Percentiles rank a stretch among this genome's conserved stretches.
phyloP scores from a whole-genome alignment of 768 basidiomycete species.

The Hortiboletus flavorubellus region DNA sequence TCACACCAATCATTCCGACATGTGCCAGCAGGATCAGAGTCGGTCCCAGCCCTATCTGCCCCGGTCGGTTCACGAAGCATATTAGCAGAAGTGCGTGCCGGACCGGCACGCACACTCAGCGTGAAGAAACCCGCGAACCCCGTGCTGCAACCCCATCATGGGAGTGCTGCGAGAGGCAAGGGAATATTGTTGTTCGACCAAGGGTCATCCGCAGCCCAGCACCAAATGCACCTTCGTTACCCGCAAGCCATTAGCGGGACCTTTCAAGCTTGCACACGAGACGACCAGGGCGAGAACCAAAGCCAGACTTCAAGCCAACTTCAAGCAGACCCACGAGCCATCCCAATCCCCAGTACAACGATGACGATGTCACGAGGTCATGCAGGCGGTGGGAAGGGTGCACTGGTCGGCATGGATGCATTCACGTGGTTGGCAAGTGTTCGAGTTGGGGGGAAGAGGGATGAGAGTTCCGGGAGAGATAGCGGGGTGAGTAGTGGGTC shows the following conservation, averaged over 20 bases:
- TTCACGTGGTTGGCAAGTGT: constrained; percentile 73
- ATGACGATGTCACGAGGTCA: constrained; percentile 48
- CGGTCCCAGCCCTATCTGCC: constrained; percentile 53
- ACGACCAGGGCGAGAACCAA: constrained; percentile 12
- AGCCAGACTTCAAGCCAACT: neutral
- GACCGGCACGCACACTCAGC: constrained; percentile 31
- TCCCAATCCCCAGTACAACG: constrained; percentile 26
- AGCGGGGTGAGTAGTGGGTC: constrained; percentile 46
- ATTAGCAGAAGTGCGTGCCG: constrained; percentile 67
- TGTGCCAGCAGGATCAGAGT: constrained; percentile 41
- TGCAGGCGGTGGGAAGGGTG: constrained; percentile 44
- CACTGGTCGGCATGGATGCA: constrained; percentile 65
- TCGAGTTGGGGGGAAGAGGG: constrained; percentile 54
- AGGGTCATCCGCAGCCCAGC: constrained; percentile 32
- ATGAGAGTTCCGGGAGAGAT: constrained; percentile 54
- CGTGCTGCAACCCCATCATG: constrained; percentile 32
- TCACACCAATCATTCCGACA: constrained; percentile 50
- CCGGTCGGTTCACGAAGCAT: constrained; percentile 66
- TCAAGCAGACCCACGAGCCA: constrained; percentile 15
- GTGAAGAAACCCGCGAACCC: constrained; percentile 24
- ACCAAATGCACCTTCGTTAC: constrained; percentile 36
- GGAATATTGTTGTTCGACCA: constrained; percentile 27
- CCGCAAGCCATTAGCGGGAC: constrained; percentile 10
- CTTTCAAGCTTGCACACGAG: constrained; percentile 12
- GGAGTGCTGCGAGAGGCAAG: constrained; percentile 33